Evolutionary conservation across 2,329 filamentous ascomycete species (phyloP).

Genomic region (Penicillium sp.): DNA sequence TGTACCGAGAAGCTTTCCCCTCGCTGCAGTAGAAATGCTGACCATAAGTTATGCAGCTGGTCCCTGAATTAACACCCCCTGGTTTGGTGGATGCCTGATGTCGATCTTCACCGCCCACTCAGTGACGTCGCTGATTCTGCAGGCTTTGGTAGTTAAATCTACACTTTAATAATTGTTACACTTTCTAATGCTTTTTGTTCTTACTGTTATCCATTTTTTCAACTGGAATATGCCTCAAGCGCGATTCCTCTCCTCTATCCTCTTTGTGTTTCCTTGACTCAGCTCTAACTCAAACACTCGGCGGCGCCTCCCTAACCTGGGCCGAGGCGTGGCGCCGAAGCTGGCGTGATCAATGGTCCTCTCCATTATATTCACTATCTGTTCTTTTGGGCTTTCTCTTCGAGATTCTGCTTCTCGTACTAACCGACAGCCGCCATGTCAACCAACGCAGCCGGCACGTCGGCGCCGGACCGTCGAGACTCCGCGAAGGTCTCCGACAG

Average conservation of each 20-base stretch:
- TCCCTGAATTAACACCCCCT: not conserved
- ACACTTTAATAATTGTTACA: not conserved
- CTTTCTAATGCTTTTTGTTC: not conserved
- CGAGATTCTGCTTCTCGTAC: not conserved
- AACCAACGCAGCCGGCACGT: constrained; percentile 21
- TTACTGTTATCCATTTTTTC: not conserved
- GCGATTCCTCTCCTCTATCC: constrained; percentile 26
- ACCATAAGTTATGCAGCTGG: not conserved
- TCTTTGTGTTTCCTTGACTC: constrained; percentile 16
- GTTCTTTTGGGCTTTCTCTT: constrained; percentile 4
- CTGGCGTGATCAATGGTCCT: constrained; percentile 12
- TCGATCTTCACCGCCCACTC: constrained; percentile 9
- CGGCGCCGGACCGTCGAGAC: constrained; percentile 28
- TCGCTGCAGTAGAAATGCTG: not conserved
- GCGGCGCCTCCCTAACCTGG: constrained; percentile 24
- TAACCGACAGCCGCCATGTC: constrained; percentile 20
- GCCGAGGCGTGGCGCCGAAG: constrained; percentile 17
- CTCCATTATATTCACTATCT: constrained; percentile 3
- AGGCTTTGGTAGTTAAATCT: constrained; percentile 1
- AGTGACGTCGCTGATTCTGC: constrained; percentile 25
- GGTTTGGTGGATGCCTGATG: not conserved
- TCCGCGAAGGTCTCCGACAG: constrained; percentile 24
- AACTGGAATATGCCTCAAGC: constrained; percentile 12
- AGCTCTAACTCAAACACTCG: constrained; percentile 29
- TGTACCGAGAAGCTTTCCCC: not conserved